Conservation (phyloP, 2,329 filamentous ascomycete genomes). For the Bimuria novae-zelandiae region DNA sequence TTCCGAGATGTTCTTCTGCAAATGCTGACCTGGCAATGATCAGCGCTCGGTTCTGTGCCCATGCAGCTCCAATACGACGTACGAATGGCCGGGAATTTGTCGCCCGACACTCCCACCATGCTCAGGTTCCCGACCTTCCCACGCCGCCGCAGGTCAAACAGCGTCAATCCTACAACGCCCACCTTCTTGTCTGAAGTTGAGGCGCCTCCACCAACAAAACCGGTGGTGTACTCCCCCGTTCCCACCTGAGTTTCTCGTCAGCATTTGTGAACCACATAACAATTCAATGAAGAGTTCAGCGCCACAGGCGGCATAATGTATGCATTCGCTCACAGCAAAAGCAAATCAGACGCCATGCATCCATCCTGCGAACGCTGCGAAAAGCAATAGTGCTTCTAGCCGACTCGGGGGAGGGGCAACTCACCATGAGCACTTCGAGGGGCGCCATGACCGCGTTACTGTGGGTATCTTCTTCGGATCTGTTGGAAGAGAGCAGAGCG, state of each 20-base stretch:
- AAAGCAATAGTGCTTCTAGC: constrained; percentile 10
- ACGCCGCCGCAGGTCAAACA: constrained; percentile 85
- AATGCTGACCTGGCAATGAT: constrained; percentile 69
- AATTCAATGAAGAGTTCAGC: background rate
- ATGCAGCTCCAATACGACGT: constrained; percentile 42
- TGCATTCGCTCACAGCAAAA: constrained; percentile 8
- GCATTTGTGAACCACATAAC: too few species aligned
- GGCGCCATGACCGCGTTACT: constrained; percentile 49
- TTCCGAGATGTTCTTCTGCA: constrained; percentile 83
- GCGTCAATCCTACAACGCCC: constrained; percentile 85
- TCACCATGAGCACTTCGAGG: constrained; percentile 55
- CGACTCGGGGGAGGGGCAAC: constrained; percentile 20
- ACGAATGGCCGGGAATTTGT: constrained; percentile 91
- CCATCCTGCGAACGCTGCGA: constrained; percentile 14
- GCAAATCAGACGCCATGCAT: constrained; percentile 15
- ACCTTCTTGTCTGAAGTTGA: constrained; percentile 95
- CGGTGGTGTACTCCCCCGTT: constrained; percentile 95
- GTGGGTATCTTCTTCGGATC: background rate
- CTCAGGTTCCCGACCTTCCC: constrained; percentile 84
- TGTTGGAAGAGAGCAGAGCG: background rate
- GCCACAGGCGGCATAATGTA: constrained; percentile 16
- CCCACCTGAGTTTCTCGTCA: constrained; percentile 64
- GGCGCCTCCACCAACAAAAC: constrained; percentile 81
- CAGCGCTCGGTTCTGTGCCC: constrained; percentile 13
- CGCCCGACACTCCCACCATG: constrained; percentile 89